Conservation (phyloP, 2,329 filamentous ascomycete genomes). For the Fusarium ambrosium region DNA sequence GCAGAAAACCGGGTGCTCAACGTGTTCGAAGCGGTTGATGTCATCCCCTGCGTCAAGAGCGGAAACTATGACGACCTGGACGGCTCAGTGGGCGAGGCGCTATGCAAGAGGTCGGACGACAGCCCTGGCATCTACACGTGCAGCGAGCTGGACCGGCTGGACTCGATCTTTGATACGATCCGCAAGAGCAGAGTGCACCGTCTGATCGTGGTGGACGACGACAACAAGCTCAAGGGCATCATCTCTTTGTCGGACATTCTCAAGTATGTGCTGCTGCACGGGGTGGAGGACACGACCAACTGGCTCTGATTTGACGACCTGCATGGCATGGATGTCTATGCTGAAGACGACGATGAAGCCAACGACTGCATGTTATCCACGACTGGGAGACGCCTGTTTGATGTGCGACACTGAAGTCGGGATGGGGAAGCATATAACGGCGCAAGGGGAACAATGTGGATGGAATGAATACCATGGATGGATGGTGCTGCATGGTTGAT, state of each 20-base stretch:
- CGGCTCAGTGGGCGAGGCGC: slow-evolving; percentile 87
- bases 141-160: slow-evolving; percentile 88
- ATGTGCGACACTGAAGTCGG: slow-evolving; percentile 10
- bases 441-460: slow-evolving; percentile 41
- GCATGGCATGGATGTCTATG: slow-evolving; percentile 21
- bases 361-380: slow-evolving; percentile 43
- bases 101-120: slow-evolving; percentile 88
- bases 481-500: slow-evolving; percentile 40
- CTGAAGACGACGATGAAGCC: slow-evolving; percentile 32
- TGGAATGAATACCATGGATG: slow-evolving; percentile 34
- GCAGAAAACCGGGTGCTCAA: slow-evolving; percentile 84
- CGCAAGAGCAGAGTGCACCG: slow-evolving; percentile 95
- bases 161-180: slow-evolving; percentile 97
- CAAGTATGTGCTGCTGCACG: slow-evolving; percentile 90
- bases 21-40: slow-evolving; percentile 97
- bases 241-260: slow-evolving; percentile 96
- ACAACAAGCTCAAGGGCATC: slow-evolving; percentile 86
- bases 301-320: slow-evolving; percentile 33
- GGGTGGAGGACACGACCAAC: slow-evolving; percentile 69
- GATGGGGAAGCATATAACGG: slow-evolving; percentile 44
- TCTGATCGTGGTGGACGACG: slow-evolving; percentile 92
- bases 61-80: slow-evolving; percentile 92
- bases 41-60: slow-evolving; percentile 95
- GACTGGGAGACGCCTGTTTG: slow-evolving; percentile 17
- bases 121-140: slow-evolving; percentile 98